These are phyloP conservation scores for Lepidium didymum DNA, from an alignment of 345 rosid species.

Conservation along the genomic window DNA sequence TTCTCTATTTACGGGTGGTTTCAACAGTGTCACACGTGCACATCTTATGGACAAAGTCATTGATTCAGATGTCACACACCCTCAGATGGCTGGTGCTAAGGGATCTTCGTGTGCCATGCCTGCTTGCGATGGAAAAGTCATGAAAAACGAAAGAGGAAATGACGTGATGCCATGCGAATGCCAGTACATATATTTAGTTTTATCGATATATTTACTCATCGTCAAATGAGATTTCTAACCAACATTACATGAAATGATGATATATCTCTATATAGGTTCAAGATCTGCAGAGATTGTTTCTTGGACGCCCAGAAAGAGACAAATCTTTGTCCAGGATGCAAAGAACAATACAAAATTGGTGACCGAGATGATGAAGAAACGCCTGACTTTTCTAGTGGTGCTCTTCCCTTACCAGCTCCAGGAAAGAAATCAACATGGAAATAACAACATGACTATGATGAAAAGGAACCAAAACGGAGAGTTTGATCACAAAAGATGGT, in stretches of 20 bases:
- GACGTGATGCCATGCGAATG: conserved; percentile 92
- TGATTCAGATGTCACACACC: conserved; percentile 87
- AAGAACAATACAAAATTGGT: conserved; percentile 65
- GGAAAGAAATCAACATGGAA: conserved; percentile 26
- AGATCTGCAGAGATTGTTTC: conserved; percentile 87
- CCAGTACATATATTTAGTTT: conserved; percentile 34
- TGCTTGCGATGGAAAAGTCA: conserved; percentile 88
- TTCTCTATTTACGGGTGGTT: conserved; percentile 88
- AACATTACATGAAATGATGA: too few species aligned
- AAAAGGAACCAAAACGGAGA: conserved; percentile 77
- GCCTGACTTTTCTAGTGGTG: conserved; percentile 46
- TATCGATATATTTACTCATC: not conserved
- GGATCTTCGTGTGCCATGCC: conserved; percentile 82
- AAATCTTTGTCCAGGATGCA: conserved; percentile 87
- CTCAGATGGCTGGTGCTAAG: conserved; percentile 91
- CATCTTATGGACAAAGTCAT: conserved; percentile 98
- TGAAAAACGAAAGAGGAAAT: conserved; percentile 83
- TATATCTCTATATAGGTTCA: conserved; percentile 73
- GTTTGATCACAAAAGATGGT: conserved; percentile 83
- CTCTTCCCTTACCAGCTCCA: conserved; percentile 67
- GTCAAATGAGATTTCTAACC: not conserved
- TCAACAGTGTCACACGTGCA: conserved; percentile 89
- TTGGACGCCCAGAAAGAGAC: conserved; percentile 79
- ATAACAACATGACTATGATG: conserved; percentile 75
- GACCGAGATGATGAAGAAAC: conserved; percentile 56